Base-by-base conservation (phyloP, 2,329 filamentous ascomycete species). In the Sporothrix schenckii region DNA sequence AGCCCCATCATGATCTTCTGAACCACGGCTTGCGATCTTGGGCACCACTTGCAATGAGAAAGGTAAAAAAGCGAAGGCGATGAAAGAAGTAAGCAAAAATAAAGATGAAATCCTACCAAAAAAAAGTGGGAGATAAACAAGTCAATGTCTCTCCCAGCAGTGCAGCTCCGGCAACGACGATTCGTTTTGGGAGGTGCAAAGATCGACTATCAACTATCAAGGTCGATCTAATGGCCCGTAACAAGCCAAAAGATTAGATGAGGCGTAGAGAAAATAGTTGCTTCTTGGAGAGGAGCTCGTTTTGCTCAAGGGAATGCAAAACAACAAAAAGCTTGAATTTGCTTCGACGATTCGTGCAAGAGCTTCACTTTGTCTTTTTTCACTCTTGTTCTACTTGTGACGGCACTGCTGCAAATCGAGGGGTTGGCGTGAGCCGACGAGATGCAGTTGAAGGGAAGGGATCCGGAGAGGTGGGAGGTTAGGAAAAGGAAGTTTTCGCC, bases 91-190 rank as follows among this genome's bases (percentile, higher is more conserved):
- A 7, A 50, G n/a, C n/a, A 50, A 19, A 7, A n/a, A 9, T 16
- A n/a, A 9, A 50, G 16, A 6, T 10, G n/a, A 34, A 34, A 9
- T 19, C 56, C 81, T 89, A 90, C 88, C 86, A 84, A 87, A 80
- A 86, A 87, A 21, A 60, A 41, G 80, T 86, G 88, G 91, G 93
- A 97, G 93, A 97, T 92, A 85, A 93, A 97, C 93, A 97, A 97
- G 81, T 90, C 82, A 97, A 97, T 97, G 93, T 93, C 91, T 97
- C 93, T 92, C 93, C 92, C 84, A 83, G 81, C 82, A 71, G 66
- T 50, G 61, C 61, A 67, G 53, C 67, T 69, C 53, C 24, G n/a
- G 60, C 50, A 27, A 50, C 60, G 30, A 52, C 34, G 69, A 39
- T 24, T 49, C 2, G n/a, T 21, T 47, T 44, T 61, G 21, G 39